Percentiles rank a stretch among this genome's conserved stretches.
These are phyloP conservation scores for Micromonas commoda DNA, from an alignment of 139 green algal species.

Conservation along the genomic window DNA sequence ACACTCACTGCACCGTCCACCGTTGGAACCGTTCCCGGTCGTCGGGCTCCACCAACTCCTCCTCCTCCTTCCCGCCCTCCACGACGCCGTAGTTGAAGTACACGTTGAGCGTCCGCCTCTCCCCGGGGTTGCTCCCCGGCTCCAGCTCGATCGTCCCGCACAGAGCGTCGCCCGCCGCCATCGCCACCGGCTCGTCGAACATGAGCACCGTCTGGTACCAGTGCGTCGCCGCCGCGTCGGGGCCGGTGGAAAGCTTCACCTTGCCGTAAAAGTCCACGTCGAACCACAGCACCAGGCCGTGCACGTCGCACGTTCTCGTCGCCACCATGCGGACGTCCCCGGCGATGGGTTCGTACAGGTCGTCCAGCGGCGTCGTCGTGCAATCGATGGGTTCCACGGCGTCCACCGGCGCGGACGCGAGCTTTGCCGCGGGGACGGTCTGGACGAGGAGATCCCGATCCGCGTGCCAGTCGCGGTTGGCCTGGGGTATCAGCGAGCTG, in stretches of 20 bases:
- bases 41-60: too few relatives aligned
- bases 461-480: not conserved
- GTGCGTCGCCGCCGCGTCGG: slow-evolving; percentile 35
- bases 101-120: slow-evolving; percentile 25
- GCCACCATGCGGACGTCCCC: slow-evolving; percentile 41
- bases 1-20: too few relatives aligned
- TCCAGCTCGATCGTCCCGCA: slow-evolving; percentile 51
- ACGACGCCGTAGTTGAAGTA: too few relatives aligned
- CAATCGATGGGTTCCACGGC: too few relatives aligned
- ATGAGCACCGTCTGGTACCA: slow-evolving; percentile 94
- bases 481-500: not conserved
- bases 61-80: too few relatives aligned
- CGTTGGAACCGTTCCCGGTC: too few relatives aligned
- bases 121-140: slow-evolving; percentile 47
- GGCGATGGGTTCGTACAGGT: too few relatives aligned
- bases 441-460: slow-evolving; percentile 52
- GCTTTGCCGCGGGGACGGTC: slow-evolving; percentile 42
- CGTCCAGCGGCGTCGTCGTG: too few relatives aligned
- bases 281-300: slow-evolving; percentile 87
- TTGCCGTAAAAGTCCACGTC: slow-evolving; percentile 87
- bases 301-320: slow-evolving; percentile 79
- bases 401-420: too few relatives aligned
- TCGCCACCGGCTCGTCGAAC: slow-evolving; percentile 68
- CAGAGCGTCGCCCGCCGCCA: slow-evolving; percentile 49
- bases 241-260: slow-evolving; percentile 54